Conservation (phyloP, 2,329 filamentous ascomycete genomes). For the Leptoxyphium fumago region DNA sequence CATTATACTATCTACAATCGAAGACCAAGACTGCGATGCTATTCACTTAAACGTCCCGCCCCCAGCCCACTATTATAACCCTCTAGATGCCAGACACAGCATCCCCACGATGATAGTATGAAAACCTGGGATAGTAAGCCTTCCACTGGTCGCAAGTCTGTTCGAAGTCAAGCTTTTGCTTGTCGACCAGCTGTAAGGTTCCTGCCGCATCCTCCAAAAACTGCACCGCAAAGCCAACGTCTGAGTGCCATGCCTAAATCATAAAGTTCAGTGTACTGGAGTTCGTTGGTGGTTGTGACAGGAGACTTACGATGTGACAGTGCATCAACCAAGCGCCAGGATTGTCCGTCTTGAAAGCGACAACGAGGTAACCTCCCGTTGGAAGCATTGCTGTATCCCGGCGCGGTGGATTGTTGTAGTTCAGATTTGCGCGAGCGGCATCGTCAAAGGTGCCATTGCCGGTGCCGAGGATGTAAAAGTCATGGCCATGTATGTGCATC, state of each 20-base stretch:
- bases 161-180: background rate
- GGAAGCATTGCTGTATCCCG: conserved; percentile 20
- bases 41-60: too few relatives aligned
- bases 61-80: too few relatives aligned
- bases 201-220: background rate
- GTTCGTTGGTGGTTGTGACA: background rate
- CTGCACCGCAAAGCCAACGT: background rate
- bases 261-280: background rate
- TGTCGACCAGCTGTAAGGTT: background rate
- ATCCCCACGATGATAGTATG: background rate
- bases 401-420: conserved; percentile 20
- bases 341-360: conserved; percentile 20
- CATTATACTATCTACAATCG: too few relatives aligned
- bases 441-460: conserved; percentile 17
- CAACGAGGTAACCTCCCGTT: conserved; percentile 17
- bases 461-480: conserved; percentile 28
- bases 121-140: background rate
- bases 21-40: too few relatives aligned
- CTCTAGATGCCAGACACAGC: background rate
- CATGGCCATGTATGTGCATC: conserved; percentile 24
- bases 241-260: background rate
- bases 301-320: conserved; percentile 13
- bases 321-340: conserved; percentile 18
- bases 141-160: background rate
- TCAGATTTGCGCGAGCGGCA: conserved; percentile 8